These are phyloP conservation scores for Aspergillus cristatus DNA, from an alignment of 495 filamentous ascomycete genomes.

Conservation along the genomic window DNA sequence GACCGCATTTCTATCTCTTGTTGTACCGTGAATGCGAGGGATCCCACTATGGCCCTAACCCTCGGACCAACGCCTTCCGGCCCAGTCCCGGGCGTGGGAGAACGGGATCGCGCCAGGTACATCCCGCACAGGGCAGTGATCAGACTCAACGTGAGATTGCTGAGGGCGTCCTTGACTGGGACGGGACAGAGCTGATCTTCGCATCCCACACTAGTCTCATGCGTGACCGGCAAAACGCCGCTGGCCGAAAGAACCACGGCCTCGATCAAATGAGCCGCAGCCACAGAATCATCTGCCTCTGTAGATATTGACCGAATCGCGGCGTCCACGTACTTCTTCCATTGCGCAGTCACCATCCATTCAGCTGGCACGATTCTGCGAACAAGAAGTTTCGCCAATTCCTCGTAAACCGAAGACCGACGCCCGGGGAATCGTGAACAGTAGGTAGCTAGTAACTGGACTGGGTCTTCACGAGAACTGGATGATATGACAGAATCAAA, in stretches of 20 bases:
- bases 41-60: constrained; percentile 19
- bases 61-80: constrained; percentile 11
- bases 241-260: constrained; percentile 27
- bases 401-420: constrained; percentile 28
- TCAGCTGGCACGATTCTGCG: constrained; percentile 32
- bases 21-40: constrained; percentile 19
- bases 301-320: constrained; percentile 35
- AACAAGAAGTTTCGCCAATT: constrained; percentile 30
- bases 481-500: constrained; percentile 18
- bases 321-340: constrained; percentile 34
- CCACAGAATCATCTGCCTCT: constrained; percentile 23
- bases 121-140: constrained; percentile 34
- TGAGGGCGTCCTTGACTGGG: constrained; percentile 34
- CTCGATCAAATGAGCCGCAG: constrained; percentile 32
- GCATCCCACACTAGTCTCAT: too few relatives aligned
- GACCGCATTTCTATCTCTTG: constrained; percentile 13
- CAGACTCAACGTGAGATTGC: constrained; percentile 35
- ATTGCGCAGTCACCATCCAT: constrained; percentile 39
- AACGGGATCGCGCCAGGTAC: constrained; percentile 30
- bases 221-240: constrained; percentile 6
- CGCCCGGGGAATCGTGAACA: constrained; percentile 11
- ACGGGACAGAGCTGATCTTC: constrained; percentile 23
- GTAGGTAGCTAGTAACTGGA: constrained; percentile 26
- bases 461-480: constrained; percentile 15
- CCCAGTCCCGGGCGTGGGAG: constrained; percentile 3